These are phyloP conservation scores for Aspergillus nanangensis DNA, from an alignment of 495 filamentous ascomycete genomes.

Conservation along the genomic window DNA sequence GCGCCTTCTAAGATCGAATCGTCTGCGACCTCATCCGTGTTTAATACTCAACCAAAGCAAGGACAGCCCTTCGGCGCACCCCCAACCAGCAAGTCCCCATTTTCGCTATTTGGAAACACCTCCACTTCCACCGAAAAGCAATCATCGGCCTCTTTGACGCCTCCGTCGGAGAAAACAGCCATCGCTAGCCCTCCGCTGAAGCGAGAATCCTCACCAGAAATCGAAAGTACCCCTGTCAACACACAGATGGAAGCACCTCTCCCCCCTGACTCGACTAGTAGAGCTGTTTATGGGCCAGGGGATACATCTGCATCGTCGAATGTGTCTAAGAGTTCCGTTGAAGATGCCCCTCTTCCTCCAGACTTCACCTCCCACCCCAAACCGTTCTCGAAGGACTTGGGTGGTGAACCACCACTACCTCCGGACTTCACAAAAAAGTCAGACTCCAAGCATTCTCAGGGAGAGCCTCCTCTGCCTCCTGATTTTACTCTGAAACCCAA, in stretches of 20 bases:
- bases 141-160: constrained; percentile 26
- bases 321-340: constrained; percentile 41
- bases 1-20: constrained; percentile 21
- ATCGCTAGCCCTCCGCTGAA: constrained; percentile 20
- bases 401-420: constrained; percentile 33
- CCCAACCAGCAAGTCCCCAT: constrained; percentile 30
- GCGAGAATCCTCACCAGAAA: constrained; percentile 13
- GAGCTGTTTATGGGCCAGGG: constrained; percentile 56
- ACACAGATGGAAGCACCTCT: constrained; percentile 51
- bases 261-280: constrained; percentile 74
- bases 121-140: constrained; percentile 16
- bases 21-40: constrained; percentile 25
- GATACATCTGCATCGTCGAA: constrained; percentile 68
- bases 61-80: constrained; percentile 25
- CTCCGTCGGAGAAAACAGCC: constrained; percentile 35
- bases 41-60: constrained; percentile 29
- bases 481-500: constrained; percentile 8
- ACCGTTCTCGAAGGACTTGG: not conserved
- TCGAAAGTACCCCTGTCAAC: constrained; percentile 19
- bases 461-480: not conserved
- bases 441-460: not conserved
- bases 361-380: constrained; percentile 41
- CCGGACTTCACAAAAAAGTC: constrained; percentile 26
- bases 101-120: constrained; percentile 32
- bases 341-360: constrained; percentile 58